Conservation (phyloP, 1,139 yeast genomes). For the Martiniozyma asiatica region DNA sequence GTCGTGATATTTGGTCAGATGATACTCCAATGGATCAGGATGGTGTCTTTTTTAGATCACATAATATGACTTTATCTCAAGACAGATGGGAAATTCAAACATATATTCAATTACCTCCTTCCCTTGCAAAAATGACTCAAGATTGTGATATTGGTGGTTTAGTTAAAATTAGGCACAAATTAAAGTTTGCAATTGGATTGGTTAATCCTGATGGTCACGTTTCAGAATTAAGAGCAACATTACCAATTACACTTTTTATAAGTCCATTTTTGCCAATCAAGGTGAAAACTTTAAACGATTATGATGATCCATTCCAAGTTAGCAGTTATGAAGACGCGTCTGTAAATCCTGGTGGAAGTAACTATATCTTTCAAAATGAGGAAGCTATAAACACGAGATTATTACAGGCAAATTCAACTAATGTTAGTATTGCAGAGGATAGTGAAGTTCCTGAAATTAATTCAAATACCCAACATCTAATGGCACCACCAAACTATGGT, state of each 20-base stretch:
- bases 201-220: constrained; percentile 28
- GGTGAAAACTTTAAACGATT: constrained; percentile 29
- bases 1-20: constrained; percentile 23
- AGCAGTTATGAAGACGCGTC: constrained; percentile 19
- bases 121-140: constrained; percentile 67
- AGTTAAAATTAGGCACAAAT: constrained; percentile 53
- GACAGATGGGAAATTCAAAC: constrained; percentile 75
- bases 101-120: constrained; percentile 52
- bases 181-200: constrained; percentile 29
- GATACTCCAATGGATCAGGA: constrained; percentile 20
- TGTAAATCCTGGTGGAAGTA: constrained; percentile 17
- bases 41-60: constrained; percentile 20
- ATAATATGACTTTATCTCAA: constrained; percentile 25
- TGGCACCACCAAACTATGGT: constrained; percentile 88
- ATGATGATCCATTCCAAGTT: constrained; percentile 16
- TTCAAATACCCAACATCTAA: constrained; percentile 25
- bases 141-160: constrained; percentile 59
- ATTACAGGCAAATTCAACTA: constrained; percentile 3
- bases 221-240: constrained; percentile 56
- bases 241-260: constrained; percentile 53
- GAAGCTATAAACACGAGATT: constrained; percentile 5
- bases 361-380: constrained; percentile 16
- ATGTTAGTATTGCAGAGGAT: constrained; percentile 4
- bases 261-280: constrained; percentile 73
- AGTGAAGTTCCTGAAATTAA: constrained; percentile 9